Conservation (phyloP, 805 yeast genomes). For the Candida ulmi region DNA sequence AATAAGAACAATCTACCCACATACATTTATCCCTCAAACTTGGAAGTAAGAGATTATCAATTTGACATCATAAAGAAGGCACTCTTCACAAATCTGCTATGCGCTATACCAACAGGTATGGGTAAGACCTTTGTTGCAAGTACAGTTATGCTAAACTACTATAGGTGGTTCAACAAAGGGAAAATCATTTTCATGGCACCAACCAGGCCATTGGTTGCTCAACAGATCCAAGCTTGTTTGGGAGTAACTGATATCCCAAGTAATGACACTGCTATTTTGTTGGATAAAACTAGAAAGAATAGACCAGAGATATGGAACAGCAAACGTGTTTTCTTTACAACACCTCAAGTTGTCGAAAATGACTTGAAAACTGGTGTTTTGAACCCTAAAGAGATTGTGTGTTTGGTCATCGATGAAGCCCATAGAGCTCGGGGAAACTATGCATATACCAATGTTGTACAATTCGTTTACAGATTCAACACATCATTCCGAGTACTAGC, state of each 20-base stretch:
- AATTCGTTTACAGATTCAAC: conserved; percentile 55
- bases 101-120: conserved; percentile 94
- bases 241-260: conserved; percentile 81
- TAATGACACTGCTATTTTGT: conserved; percentile 69
- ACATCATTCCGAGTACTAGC: conserved; percentile 74
- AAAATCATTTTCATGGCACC: conserved; percentile 96
- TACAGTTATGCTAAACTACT: conserved; percentile 85
- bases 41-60: conserved; percentile 84
- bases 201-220: conserved; percentile 92
- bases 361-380: conserved; percentile 73
- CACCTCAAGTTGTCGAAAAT: conserved; percentile 95
- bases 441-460: conserved; percentile 81
- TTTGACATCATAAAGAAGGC: conserved; percentile 71
- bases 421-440: conserved; percentile 90
- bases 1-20: conserved; percentile 33
- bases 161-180: conserved; percentile 74
- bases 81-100: conserved; percentile 65
- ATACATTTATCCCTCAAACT: conserved; percentile 81
- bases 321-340: conserved; percentile 81
- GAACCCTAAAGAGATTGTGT: conserved; percentile 68
- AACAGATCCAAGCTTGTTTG: conserved; percentile 90
- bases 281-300: conserved; percentile 52
- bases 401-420: conserved; percentile 91
- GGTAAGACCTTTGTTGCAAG: conserved; percentile 97
- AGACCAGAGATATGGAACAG: conserved; percentile 74